These are phyloP conservation scores for Begonia fuchsioides DNA, from an alignment of 306 rosid species.

Conservation along the genomic window DNA sequence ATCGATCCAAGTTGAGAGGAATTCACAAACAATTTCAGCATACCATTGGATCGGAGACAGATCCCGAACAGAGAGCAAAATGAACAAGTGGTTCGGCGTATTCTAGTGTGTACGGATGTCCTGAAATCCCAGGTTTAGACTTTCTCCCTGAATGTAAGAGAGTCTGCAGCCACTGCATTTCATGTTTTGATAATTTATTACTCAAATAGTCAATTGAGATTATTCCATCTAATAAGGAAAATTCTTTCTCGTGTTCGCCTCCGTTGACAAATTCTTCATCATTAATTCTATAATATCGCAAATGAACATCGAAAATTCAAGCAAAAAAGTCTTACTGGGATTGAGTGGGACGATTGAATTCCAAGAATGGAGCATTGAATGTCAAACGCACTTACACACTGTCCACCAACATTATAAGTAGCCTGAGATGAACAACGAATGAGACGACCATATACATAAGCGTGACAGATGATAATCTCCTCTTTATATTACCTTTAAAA, in stretches of 20 bases:
- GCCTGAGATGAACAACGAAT: constrained; percentile 14
- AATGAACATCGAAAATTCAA: background rate
- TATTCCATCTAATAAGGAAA: background rate
- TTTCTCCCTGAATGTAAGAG: constrained; percentile 18
- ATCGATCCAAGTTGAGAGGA: too few relatives aligned
- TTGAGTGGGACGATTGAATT: constrained; percentile 18
- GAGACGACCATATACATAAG: too few relatives aligned
- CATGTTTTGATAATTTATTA: too few relatives aligned
- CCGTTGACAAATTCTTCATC: too few relatives aligned
- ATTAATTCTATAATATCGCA: background rate
- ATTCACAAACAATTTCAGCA: background rate
- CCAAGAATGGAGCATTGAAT: constrained; percentile 32
- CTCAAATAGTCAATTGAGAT: too few relatives aligned
- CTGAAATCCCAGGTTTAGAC: constrained; percentile 11
- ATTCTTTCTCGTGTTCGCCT: background rate
- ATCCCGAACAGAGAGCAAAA: constrained; percentile 27
- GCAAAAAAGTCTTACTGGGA: constrained; percentile 14
- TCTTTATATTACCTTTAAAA: constrained; percentile 15
- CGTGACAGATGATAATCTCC: too few relatives aligned
- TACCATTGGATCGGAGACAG: constrained; percentile 25
- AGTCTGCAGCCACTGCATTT: constrained; percentile 22
- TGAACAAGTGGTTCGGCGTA: constrained; percentile 31
- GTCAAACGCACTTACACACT: constrained; percentile 17
- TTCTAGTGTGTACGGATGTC: constrained; percentile 18
- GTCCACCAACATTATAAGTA: constrained; percentile 28